These are phyloP conservation scores for Protostelium mycophagum DNA, from an alignment of 78 protist species.

Conservation along the genomic window DNA sequence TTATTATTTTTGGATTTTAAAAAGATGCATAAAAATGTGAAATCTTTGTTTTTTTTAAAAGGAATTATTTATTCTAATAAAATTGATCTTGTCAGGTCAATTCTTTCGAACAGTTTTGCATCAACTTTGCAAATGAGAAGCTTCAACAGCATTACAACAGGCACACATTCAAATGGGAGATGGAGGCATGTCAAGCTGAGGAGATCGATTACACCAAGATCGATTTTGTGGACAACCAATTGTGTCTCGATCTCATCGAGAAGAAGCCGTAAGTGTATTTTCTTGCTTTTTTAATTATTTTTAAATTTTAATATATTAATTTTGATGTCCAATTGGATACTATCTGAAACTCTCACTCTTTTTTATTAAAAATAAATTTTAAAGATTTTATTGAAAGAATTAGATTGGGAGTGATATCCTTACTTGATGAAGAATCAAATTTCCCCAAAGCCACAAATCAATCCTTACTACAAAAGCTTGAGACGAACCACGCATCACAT, in stretches of 20 bases:
- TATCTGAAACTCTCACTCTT: no score
- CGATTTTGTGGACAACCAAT: slow-evolving; percentile 58
- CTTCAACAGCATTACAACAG: background rate
- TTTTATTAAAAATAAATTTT: no score
- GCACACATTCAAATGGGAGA: background rate
- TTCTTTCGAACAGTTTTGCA: background rate
- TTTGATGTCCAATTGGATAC: no score
- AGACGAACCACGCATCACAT: slow-evolving; percentile 36
- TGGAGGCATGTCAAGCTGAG: slow-evolving; percentile 7
- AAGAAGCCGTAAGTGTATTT: slow-evolving; percentile 36
- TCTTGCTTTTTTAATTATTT: no score
- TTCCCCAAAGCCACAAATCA: slow-evolving; percentile 62
- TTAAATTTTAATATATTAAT: no score
- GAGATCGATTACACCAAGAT: slow-evolving; percentile 64
- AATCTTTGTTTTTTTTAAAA: no score
- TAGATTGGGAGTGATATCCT: slow-evolving; percentile 59
- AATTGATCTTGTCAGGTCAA: background rate
- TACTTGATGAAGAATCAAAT: slow-evolving; percentile 79
- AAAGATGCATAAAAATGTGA: no score
- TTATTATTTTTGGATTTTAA: no score
- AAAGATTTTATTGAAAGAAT: no score
- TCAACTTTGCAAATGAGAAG: background rate
- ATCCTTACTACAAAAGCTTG: slow-evolving; percentile 21
- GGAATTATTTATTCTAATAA: no score
- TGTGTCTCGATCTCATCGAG: slow-evolving; percentile 68